Evolutionary conservation across 139 green algal species (phyloP), one percentile per base, ranked within the genome.

Genomic region (Yamagishiella unicocca): DNA sequence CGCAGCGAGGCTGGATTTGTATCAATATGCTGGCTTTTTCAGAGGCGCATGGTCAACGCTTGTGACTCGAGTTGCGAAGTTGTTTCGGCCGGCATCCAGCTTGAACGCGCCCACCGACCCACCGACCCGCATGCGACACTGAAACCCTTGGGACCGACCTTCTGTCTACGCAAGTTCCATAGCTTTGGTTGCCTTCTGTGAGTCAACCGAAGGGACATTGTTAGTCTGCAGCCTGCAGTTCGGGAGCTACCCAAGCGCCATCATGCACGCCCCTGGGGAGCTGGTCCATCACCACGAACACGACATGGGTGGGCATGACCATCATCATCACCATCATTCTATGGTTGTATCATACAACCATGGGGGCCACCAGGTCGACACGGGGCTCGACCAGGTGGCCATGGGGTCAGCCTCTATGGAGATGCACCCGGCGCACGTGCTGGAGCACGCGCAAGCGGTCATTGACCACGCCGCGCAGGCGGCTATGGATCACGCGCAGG

Each of bases 401-500:
- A 21, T 83, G 53, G 55, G 24, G 58, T 40, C 58, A 8, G 61
- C 78, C 37, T 29, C 29, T 0, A 46, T 58, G 38, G 78, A 66
- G 53, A 46, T 83, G 53, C 29, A 54, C 22, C 12, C n/a, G 2
- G 31, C 24, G 1, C 33, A 68, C 31, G 46, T 53, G 42, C 61
- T 75, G 62, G 40, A 75, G 25, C 78, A 85, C 40, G 62, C 62
- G 42, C 55, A 66, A n/a, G 62, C 42, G 27, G 78, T 46, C 0
- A 85, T 85, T 5, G 42, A 73, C 25, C 78, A 71, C 10, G 58
- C 42, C 27, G 38, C 42, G 21, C 38, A 75, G 19, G 40, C 61
- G 8, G 58, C 40, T 8, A 87, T 81, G n/a, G 82, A 79, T 9
- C 81, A 87, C 46, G 46, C 21, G 4, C 46, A 78, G 54, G 81